Base-by-base conservation (phyloP, 2,329 filamentous ascomycete species). In the Drechslerella coelobrocha region DNA sequence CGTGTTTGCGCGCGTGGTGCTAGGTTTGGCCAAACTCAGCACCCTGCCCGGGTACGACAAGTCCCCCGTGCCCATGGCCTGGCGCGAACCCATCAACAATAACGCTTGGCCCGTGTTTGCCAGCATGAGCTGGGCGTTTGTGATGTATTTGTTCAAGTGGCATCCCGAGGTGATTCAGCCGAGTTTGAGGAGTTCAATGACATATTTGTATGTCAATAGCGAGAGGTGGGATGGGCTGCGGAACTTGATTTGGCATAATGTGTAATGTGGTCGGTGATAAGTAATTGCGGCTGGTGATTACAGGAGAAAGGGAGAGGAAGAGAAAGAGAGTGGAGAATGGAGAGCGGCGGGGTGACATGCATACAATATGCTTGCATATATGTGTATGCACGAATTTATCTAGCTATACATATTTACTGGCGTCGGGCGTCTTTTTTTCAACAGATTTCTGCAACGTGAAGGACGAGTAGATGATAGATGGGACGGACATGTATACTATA, bases 141-240 rank as follows among this genome's bases (percentile, higher is more conserved):
- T 99, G 73, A 99, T 99, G 94, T 91, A 93, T 81, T 80, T 99
- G 72, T 99, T 97, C 82, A 86, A 90, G 76, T 90, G 89, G 85
- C 88, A 97, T 81, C 92, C 94, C 3, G 91, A 95, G 76, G 91
- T 90, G 62, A 84, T 99, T 78, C 94, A 97, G 83, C 86, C 88
- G 69, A 97, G 92, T 79, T 81, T 99, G 83, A 85, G 91, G 79
- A 92, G 88, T 80, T 97, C 92, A 82, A 99, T 99, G 94, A 90
- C 86, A 76, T 99, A 99, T 78, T 96, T 99, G 83, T 99, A 93
- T 78, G 84, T 86, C 68, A 89, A 97, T 79, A 91, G 90, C 73
- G 89, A 97, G 77, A 84, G 89, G 68, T 99, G 93, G 91, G 89
- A 96, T 77, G 89, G 88, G 39, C 82, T 96, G 78, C 83, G 89